These are phyloP conservation scores for Moringa oleifera DNA, from an alignment of 345 rosid species.

Conservation along the genomic window DNA sequence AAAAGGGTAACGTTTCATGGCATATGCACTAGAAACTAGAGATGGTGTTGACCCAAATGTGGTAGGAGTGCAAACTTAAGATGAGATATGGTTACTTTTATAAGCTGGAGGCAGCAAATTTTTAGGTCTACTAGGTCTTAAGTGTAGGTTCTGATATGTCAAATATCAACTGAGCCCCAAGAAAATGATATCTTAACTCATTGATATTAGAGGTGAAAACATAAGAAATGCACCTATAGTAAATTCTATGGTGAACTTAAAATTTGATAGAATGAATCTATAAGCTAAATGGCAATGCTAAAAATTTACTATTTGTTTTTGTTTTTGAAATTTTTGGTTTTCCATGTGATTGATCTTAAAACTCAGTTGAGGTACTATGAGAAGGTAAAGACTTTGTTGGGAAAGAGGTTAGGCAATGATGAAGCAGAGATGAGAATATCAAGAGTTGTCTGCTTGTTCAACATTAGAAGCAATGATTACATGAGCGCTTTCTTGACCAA, in stretches of 20 bases:
- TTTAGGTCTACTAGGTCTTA: conserved; percentile 22
- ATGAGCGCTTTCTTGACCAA: conserved; percentile 60
- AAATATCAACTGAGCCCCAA: conserved; percentile 15
- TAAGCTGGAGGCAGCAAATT: conserved; percentile 24
- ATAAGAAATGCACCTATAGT: too few relatives aligned
- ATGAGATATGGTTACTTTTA: conserved; percentile 16
- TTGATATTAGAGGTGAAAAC: background rate
- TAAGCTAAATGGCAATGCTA: too few relatives aligned
- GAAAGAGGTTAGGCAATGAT: conserved; percentile 41
- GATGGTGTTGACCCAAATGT: conserved; percentile 15
- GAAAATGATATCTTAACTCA: conserved; percentile 5
- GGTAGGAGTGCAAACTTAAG: conserved; percentile 14
- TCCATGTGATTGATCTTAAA: conserved; percentile 45
- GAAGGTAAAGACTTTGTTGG: conserved; percentile 46
- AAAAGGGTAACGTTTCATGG: background rate
- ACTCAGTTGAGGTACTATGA: conserved; percentile 50
- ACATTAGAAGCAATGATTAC: conserved; percentile 78
- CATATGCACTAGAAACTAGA: background rate
- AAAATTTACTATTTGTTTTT: too few relatives aligned
- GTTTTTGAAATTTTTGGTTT: too few relatives aligned
- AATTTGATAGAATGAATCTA: too few relatives aligned
- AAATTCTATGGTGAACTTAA: too few relatives aligned
- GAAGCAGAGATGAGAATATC: conserved; percentile 34
- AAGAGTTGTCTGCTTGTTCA: conserved; percentile 52
- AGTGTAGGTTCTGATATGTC: conserved; percentile 21